phyloP scores from a whole-genome alignment of 1,284 basidiomycete genomes.

The Ceratobasidium sp. region DNA sequence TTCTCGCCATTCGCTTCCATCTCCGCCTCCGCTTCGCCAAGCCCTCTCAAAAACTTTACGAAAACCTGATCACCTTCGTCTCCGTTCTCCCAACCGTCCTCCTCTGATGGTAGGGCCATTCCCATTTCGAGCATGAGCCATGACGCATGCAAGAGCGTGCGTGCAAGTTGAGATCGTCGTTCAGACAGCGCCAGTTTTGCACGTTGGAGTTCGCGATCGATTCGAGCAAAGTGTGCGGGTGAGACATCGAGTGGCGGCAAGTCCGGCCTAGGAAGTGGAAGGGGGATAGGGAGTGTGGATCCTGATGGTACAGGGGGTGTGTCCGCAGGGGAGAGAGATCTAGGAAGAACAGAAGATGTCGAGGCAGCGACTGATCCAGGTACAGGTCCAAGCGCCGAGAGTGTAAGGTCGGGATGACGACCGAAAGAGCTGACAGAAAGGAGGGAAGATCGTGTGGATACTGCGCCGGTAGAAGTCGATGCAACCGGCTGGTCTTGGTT shows the following conservation, averaged over 20 bases:
- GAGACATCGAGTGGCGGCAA: constrained; percentile 69
- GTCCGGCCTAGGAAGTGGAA: constrained; percentile 60
- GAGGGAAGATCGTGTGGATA: constrained; percentile 22
- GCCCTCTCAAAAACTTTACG: constrained; percentile 68
- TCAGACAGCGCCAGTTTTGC: constrained; percentile 71
- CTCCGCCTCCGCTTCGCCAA: constrained; percentile 73
- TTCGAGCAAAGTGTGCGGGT: constrained; percentile 77
- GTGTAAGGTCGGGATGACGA: constrained; percentile 45
- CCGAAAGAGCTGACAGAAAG: constrained; percentile 18
- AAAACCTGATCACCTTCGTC: constrained; percentile 60
- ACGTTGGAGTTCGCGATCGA: constrained; percentile 83
- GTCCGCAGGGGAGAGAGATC: not conserved
- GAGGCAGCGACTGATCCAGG: constrained; percentile 2
- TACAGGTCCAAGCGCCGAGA: constrained; percentile 24
- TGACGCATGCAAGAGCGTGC: constrained; percentile 77
- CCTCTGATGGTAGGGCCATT: constrained; percentile 64
- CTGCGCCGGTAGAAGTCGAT: not conserved
- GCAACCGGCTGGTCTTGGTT: constrained; percentile 23
- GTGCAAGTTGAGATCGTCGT: constrained; percentile 73
- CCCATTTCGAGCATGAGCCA: constrained; percentile 85
- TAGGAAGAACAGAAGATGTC: not conserved
- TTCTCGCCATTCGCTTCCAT: constrained; percentile 62
- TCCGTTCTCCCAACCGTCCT: constrained; percentile 41
- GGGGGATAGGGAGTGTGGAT: constrained; percentile 52
- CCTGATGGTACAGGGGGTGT: constrained; percentile 1